Conservation (phyloP, 345 rosid species). For the Hibiscus mutabilis region DNA sequence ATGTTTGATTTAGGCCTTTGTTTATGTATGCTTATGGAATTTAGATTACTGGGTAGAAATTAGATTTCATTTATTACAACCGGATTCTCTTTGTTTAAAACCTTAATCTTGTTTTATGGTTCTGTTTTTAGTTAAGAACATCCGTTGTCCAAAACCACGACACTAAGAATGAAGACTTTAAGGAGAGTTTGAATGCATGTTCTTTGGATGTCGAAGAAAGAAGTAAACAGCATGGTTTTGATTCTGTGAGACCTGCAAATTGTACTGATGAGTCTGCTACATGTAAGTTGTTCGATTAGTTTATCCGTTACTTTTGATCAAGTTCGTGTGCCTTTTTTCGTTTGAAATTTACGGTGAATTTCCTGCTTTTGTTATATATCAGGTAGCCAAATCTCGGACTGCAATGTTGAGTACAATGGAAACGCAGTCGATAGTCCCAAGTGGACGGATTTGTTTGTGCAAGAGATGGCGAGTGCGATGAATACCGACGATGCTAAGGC, state of each 20-base stretch:
- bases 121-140: conserved; percentile 8
- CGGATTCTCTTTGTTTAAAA: not conserved
- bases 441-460: conserved; percentile 5
- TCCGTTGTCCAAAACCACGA: not conserved
- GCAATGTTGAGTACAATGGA: not conserved
- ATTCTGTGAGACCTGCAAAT: not conserved
- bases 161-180: not conserved
- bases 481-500: not conserved
- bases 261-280: not conserved
- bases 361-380: not conserved
- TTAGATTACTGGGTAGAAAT: not conserved
- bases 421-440: not conserved
- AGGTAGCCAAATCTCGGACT: not conserved
- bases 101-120: not conserved
- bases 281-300: not conserved
- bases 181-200: not conserved
- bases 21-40: not conserved
- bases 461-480: not conserved
- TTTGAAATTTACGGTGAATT: not conserved
- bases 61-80: not conserved
- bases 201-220: not conserved
- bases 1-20: not conserved
- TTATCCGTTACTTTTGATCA: not conserved
- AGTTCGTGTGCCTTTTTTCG: not conserved
- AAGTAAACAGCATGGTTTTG: not conserved